These are phyloP conservation scores for Penicillium concentricum DNA, from an alignment of 2,329 filamentous ascomycete genomes.

Conservation along the genomic window DNA sequence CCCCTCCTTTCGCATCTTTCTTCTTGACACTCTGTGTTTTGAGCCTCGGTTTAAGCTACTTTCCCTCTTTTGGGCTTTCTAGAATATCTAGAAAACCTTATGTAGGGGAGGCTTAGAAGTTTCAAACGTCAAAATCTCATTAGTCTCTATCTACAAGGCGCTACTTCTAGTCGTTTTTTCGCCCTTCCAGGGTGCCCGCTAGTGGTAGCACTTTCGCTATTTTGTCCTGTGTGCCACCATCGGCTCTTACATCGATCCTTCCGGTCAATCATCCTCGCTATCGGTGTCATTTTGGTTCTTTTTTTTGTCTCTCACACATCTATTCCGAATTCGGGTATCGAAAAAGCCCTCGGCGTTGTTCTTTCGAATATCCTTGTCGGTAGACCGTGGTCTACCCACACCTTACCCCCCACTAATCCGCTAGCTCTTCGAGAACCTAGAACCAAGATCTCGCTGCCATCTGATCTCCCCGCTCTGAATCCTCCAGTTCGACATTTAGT, in stretches of 20 bases:
- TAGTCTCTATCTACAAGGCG: conserved; percentile 24
- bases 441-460: conserved; percentile 1
- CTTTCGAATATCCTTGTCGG: not conserved
- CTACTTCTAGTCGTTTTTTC: conserved; percentile 19
- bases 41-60: not conserved
- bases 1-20: conserved; percentile 25
- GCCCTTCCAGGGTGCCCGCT: conserved; percentile 18
- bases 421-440: not conserved
- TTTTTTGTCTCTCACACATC: not conserved
- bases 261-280: conserved; percentile 6
- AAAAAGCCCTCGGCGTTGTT: not conserved
- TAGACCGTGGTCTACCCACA: not conserved
- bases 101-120: not conserved
- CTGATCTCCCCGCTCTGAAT: conserved; percentile 2
- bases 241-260: conserved; percentile 13
- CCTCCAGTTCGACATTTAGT: not conserved
- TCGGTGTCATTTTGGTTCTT: not conserved
- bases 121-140: too few species aligned
- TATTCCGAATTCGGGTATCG: not conserved
- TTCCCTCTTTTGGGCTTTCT: not conserved
- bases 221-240: conserved; percentile 22
- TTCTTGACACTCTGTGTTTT: conserved; percentile 6
- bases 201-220: conserved; percentile 23
- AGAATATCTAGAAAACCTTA: not conserved
- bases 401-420: not conserved